Percentiles rank a stretch among this genome's conserved stretches.
phyloP scores from a whole-genome alignment of 257 asterid species.

The Paulownia fortunei region DNA sequence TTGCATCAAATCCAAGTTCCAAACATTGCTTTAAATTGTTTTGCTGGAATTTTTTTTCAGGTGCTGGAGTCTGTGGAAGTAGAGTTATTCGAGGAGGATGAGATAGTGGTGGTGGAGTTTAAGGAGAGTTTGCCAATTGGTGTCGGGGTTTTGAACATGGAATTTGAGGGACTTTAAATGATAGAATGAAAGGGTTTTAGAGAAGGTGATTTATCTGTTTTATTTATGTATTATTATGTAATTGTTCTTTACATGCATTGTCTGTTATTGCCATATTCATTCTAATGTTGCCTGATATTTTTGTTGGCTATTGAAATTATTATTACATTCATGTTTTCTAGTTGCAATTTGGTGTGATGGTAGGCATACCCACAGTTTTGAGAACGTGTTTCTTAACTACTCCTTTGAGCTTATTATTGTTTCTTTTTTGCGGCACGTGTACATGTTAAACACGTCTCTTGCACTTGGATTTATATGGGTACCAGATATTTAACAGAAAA shows the following conservation, averaged over 20 bases:
- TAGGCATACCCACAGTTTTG: not conserved
- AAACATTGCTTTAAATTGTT: not conserved
- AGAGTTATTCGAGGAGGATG: slow-evolving; percentile 71
- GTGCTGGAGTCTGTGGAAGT: slow-evolving; percentile 57
- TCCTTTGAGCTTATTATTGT: not conserved
- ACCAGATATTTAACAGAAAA: not conserved
- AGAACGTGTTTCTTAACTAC: not conserved
- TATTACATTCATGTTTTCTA: not conserved
- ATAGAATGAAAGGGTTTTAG: slow-evolving; percentile 96
- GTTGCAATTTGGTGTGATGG: not conserved
- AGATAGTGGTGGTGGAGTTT: slow-evolving; percentile 76
- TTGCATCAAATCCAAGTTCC: not conserved
- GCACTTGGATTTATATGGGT: not conserved
- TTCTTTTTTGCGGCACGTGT: not conserved
- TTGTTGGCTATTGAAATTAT: slow-evolving; percentile 18
- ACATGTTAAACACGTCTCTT: not conserved
- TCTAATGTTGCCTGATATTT: not conserved
- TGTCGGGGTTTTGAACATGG: slow-evolving; percentile 64
- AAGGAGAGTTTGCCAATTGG: slow-evolving; percentile 75
- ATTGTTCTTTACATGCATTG: not conserved
- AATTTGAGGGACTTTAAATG: slow-evolving; percentile 79
- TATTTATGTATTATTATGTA: not conserved
- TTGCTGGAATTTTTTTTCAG: slow-evolving; percentile 36
- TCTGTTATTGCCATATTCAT: slow-evolving; percentile 3
- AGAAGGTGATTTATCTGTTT: slow-evolving; percentile 59